Conservation (phyloP, 192 early-diverging fungal species). For the Podila horticola region DNA sequence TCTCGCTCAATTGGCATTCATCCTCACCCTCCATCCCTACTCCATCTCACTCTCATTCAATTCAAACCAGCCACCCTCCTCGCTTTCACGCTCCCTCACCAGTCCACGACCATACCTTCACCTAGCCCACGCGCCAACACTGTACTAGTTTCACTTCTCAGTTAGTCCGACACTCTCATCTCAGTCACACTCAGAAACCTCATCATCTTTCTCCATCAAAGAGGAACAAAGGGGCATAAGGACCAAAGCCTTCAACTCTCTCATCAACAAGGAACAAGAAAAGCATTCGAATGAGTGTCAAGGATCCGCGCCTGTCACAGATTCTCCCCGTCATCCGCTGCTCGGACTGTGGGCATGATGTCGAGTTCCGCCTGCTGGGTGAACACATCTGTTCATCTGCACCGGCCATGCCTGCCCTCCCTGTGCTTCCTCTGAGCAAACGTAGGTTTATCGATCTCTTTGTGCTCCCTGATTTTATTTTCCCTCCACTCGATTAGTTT, state of each 20-base stretch:
- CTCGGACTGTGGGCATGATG: conserved; percentile 66
- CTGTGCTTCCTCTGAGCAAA: conserved; percentile 32
- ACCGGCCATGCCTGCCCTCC: conserved; percentile 59
- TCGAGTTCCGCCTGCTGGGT: conserved; percentile 60
- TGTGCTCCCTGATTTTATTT: too few species aligned
- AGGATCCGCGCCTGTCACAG: conserved; percentile 63
- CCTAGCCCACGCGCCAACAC: not conserved
- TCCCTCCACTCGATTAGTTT: too few species aligned
- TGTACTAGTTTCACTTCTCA: not conserved
- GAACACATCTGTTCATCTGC: conserved; percentile 63
- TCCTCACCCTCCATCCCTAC: conserved; percentile 3
- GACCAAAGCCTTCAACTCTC: not conserved
- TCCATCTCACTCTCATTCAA: conserved; percentile 3
- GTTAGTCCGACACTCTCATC: conserved; percentile 3
- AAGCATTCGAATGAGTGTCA: conserved; percentile 23
- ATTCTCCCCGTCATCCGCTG: conserved; percentile 65
- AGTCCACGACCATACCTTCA: not conserved
- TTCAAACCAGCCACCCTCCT: not conserved
- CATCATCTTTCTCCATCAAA: conserved; percentile 1
- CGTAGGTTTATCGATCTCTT: conserved; percentile 15
- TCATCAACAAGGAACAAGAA: not conserved
- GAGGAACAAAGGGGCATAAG: not conserved
- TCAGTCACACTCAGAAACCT: not conserved
- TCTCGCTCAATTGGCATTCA: conserved; percentile 1
- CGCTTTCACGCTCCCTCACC: not conserved